These are phyloP conservation scores for Sambucus nigra DNA, from an alignment of 129 eudicot species.

Conservation along the genomic window DNA sequence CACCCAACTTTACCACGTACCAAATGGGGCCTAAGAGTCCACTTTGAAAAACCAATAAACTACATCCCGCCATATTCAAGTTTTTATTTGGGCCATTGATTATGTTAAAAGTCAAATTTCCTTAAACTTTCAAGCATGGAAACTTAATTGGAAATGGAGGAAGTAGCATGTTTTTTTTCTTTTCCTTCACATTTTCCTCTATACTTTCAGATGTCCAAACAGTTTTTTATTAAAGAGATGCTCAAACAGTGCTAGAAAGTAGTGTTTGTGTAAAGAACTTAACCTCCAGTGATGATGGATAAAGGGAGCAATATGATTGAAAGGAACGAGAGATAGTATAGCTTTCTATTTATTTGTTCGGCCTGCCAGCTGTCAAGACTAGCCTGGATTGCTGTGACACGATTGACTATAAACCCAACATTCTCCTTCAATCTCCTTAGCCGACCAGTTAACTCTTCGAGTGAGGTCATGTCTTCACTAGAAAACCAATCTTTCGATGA, in stretches of 20 bases:
- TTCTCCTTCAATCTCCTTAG: conserved; percentile 56
- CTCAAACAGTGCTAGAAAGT: neutral
- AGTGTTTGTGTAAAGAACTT: conserved; percentile 1
- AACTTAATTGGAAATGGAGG: too few relatives aligned
- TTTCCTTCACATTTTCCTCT: too few relatives aligned
- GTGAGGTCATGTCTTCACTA: conserved; percentile 30
- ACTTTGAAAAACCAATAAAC: too few relatives aligned
- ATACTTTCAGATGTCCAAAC: too few relatives aligned
- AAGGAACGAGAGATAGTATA: conserved; percentile 54
- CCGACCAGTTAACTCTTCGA: conserved; percentile 47
- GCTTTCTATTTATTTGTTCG: conserved; percentile 52
- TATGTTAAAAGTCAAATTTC: too few relatives aligned
- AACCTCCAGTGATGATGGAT: conserved; percentile 67
- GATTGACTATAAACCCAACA: conserved; percentile 54
- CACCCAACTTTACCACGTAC: too few relatives aligned
- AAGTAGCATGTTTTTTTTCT: too few relatives aligned
- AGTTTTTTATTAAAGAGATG: too few relatives aligned
- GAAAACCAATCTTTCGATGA: conserved; percentile 60
- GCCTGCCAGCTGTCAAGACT: conserved; percentile 69
- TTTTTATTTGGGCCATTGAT: too few relatives aligned
- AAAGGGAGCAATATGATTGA: conserved; percentile 55
- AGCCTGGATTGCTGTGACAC: conserved; percentile 58
- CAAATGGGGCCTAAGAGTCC: too few relatives aligned
- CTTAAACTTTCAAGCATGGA: too few relatives aligned
- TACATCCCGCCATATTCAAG: too few relatives aligned